Evolutionary conservation across 129 eudicot genomes (phyloP), one percentile per base, ranked within the genome.

Genomic region (Saussurea involucrata): DNA sequence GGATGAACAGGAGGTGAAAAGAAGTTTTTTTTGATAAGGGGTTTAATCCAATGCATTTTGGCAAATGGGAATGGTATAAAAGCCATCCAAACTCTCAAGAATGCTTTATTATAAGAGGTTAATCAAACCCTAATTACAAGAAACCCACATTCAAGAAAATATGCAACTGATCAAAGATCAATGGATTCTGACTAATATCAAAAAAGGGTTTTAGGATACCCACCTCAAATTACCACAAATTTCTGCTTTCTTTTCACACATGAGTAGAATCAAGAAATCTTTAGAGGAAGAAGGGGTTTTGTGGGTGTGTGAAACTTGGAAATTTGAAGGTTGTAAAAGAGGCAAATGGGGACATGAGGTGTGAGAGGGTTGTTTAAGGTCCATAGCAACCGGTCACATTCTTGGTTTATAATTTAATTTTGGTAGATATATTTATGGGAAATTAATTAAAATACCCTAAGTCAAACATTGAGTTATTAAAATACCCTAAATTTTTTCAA

Each of bases 271-370:
- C 63, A 77, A 69, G 28, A 78, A 20, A 42, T 20, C 11, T 70
- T 22, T n/a, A 69, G 32, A 70, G 72, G 33, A 67, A 67, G 10
- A 32, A 25, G 29, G 46, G 28, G 9, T 63, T 63, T 42, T 42
- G 36, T 20, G 20, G 76, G 66, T 37, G 72, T 64, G 69, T 64
- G 17, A 15, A 15, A 61, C 2, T 21, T 61, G 53, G 66, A 71
- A 42, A 44, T 64, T 63, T 72, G 4, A 72, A 57, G 72, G 67
- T 64, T 63, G 36, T 72, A 70, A 36, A 78, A 69, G 22, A 34
- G 44, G 76, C 63, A 78, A 60, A 78, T 78, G 77, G 77, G 76
- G 76, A 34, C 75, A 77, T 34, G 63, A n/a, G 28, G 81, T 24
- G 69, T 58, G 58, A 12, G 37, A 61, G 37, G 40, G 63, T 61